Conservation (phyloP, 129 eudicot species). For the Smallanthus sonchifolius region DNA sequence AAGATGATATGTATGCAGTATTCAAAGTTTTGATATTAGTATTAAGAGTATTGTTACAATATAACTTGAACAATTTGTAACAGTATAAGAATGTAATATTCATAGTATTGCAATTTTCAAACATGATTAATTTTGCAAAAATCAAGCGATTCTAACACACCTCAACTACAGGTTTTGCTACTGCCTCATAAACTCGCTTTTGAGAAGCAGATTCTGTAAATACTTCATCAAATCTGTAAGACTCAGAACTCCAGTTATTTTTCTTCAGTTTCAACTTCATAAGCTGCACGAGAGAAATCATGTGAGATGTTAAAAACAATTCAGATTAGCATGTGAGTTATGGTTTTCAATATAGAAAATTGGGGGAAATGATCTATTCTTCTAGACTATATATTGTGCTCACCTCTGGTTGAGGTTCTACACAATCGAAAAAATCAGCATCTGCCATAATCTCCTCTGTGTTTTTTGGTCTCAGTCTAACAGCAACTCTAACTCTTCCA, state of each 20-base stretch:
- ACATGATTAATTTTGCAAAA: neutral
- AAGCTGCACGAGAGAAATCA: slow-evolving; percentile 51
- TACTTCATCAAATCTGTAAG: slow-evolving; percentile 92
- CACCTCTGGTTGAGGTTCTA: slow-evolving; percentile 94
- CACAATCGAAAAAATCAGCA: slow-evolving; percentile 78
- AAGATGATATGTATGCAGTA: neutral
- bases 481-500: slow-evolving; percentile 96
- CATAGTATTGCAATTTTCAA: neutral
- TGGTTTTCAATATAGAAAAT: neutral
- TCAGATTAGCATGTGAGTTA: slow-evolving; percentile 1
- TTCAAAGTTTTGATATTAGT: neutral
- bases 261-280: slow-evolving; percentile 76
- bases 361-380: neutral
- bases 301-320: neutral
- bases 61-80: neutral
- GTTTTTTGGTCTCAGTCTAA: slow-evolving; percentile 85
- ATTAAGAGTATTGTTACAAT: neutral
- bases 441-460: slow-evolving; percentile 70
- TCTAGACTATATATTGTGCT: neutral
- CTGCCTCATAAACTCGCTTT: slow-evolving; percentile 88
- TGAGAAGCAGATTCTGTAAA: slow-evolving; percentile 87
- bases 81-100: neutral
- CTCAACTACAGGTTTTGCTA: slow-evolving; percentile 99
- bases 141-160: slow-evolving; percentile 35
- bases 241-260: slow-evolving; percentile 87